Evolutionary conservation across 2,329 filamentous ascomycete species (phyloP), one percentile per base, ranked within the genome.

Genomic region (Verticillium tricorpus): DNA sequence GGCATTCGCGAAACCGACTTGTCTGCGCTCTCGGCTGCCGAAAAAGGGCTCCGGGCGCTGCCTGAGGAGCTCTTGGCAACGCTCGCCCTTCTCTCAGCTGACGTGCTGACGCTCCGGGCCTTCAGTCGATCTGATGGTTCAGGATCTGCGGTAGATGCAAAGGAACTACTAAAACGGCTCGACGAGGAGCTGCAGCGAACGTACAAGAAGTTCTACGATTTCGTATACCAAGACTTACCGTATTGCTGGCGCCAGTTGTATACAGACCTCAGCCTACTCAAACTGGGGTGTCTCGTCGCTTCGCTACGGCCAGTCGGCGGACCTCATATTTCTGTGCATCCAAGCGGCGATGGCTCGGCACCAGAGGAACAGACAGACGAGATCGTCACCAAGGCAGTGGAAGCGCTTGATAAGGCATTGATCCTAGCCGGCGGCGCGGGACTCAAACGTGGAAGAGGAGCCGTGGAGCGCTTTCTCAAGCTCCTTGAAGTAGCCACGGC

Each of bases 361-460:
- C 17, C 14, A n/a, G 14, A 17, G 14, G 37, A 12, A 17, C 37
- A 40, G 37, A 40, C 6, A 5, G 50, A 28, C n/a, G 8, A 61
- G 22, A 52, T 19, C 55, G 54, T 60, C 54, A 25, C 63, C 22
- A 40, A 62, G 14, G 35, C 32, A 31, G 83, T 96, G 37, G 81
- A 82, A 60, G 76, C 82, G 1, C 80, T 98, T 2, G 93, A 97
- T 69, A 86, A 88, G 72, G 88, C 90, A 0, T 75, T 96, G 55
- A 91, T 96, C 56, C 83, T 93, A 60, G 85, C 91, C 0, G 91
- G 90, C 1, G 89, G 84, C 0, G 85, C 85, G 1, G 79, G 82
- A 0, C 65, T 72, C 34, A 62, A 71, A 1, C 78, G 90, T 61
- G 82, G 84, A 8, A 70, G 74, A 22, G 57, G 14, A 3, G 85